Evolutionary conservation across 495 filamentous ascomycete species (phyloP), one percentile per base, ranked within the genome.

Genomic region (Staphylotrichum tortipilum): DNA sequence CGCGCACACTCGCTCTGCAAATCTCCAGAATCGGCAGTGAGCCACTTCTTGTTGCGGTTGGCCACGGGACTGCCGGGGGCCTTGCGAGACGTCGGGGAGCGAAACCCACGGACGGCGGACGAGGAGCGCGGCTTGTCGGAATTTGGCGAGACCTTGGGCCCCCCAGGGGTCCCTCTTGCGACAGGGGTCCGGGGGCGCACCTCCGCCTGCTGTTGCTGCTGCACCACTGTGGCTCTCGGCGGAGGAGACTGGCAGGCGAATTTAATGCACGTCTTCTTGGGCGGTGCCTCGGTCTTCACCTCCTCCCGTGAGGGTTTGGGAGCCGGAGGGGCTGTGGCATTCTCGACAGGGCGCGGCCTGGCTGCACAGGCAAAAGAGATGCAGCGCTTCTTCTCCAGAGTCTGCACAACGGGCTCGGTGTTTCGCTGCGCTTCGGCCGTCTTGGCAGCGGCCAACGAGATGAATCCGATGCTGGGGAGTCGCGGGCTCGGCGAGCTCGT

Each of bases 401-500:
- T 57, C 29, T 64, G 63, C 1, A 66, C 53, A 42, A 62, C 51
- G 18, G 68, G 48, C 44, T 70, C 56, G 29, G 58, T 62, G 29
- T 24, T 14, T 19, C 23, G 52, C 28, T 53, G 52, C 18, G 35
- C 38, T 33, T 21, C 63, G 36, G 41, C 46, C 28, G 57, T 41
- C 29, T 29, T 17, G 4, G 35, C 15, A 11, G 47, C 30, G 29
- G 54, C 44, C 12, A 57, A 35, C 34, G 48, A 59, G 24, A 55
- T 62, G 56, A 61, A 71, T 37, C 45, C 49, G 8, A 54, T 41
- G 17, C 42, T 39, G 0, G 82, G 79, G 5, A 80, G 66, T 22
- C 87, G 89, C 9, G 92, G 92, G 61, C 92, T 98, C 7, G 91
- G 88, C 11, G 89, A 88, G 61, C 78, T 87, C 42, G 88, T 85